Base-by-base conservation (phyloP, 2,329 filamentous ascomycete genomes). In the Eurotiales sp. region DNA sequence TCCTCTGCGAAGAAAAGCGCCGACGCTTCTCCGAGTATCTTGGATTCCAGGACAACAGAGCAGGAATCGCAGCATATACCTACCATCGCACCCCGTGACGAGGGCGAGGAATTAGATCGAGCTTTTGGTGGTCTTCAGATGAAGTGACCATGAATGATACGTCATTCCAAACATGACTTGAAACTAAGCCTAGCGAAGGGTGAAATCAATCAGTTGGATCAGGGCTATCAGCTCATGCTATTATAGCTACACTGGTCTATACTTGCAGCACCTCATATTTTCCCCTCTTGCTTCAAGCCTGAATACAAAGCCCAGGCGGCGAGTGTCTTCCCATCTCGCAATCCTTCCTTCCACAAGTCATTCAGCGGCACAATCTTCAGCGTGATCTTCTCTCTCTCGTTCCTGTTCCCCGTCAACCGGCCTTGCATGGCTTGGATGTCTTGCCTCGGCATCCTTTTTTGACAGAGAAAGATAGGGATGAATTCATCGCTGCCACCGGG, bases 401-500 rank as follows among this genome's bases (percentile, higher is more conserved):
- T 70, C 30, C 77, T 68, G 54, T 82, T 51, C 0, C 81, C 81
- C 0, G 79, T 82, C 56, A 81, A 61, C 49, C 75, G 77, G 4
- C 77, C 79, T 55, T 76, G 71, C 56, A 80, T 66, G 32, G 69
- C 69, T 30, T 77, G 67, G 56, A 84, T 73, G 27, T 79, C 68
- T 4, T 63, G 59, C 29, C 72, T 64, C 1, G 73, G 64, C 53
- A 83, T 69, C 3, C 74, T 63, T 59, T 81, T 82, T 60, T 81
- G 74, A 55, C 75, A 79, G 27, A 82, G 58, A 53, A 82, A 80
- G 5, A 83, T 59, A 0, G 79, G 77, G 22, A 83, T 77, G 56
- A 79, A 82, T 55, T 84, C 80, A 60, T 84, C 81, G 52, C 77
- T 78, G 2, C 76, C 80, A 2, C 81, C 81, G 0, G 77, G 68